Conservation (phyloP, 2,329 filamentous ascomycete species). For the Pestalotiopsis sp. region DNA sequence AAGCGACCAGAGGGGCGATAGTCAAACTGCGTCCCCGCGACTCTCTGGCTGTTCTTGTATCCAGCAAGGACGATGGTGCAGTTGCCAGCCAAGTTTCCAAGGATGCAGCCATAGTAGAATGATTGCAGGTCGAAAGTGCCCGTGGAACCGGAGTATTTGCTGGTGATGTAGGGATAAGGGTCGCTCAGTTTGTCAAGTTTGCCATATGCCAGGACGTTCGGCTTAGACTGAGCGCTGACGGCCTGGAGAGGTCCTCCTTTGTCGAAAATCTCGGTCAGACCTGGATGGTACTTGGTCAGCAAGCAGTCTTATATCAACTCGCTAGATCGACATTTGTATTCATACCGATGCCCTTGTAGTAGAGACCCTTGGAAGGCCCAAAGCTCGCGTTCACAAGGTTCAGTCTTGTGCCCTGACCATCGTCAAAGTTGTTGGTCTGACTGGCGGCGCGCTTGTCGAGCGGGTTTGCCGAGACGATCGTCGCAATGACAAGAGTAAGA, state of each 20-base stretch:
- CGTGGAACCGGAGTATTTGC: not conserved
- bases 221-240: not conserved
- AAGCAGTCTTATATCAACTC: not conserved
- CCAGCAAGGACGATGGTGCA: not conserved
- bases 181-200: not conserved
- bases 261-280: not conserved
- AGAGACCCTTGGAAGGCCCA: not conserved
- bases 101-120: constrained; percentile 2
- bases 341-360: constrained; percentile 1
- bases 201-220: not conserved
- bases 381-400: constrained; percentile 1
- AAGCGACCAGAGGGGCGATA: not conserved
- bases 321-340: not conserved
- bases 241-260: not conserved
- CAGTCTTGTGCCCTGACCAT: not conserved
- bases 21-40: not conserved
- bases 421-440: not conserved
- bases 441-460: not conserved
- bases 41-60: not conserved
- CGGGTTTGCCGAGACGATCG: not conserved
- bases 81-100: not conserved
- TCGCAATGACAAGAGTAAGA: not conserved
- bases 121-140: not conserved
- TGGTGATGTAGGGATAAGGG: not conserved
- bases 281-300: not conserved